These are phyloP conservation scores for Eucalyptus marginata DNA, from an alignment of 345 rosid genomes.

Conservation along the genomic window DNA sequence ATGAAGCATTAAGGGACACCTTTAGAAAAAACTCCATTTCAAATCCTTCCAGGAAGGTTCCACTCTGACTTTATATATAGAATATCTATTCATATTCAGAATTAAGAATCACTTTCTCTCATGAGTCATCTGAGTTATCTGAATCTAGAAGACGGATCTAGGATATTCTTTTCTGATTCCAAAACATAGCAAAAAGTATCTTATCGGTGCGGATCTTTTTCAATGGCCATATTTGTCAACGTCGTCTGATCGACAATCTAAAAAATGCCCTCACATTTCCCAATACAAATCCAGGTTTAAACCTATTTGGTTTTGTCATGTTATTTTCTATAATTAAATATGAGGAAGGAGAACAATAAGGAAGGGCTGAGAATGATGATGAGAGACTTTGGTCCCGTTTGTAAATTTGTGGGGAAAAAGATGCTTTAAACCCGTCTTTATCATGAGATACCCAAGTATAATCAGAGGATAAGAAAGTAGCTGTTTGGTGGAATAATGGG, in stretches of 20 bases:
- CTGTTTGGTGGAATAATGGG: background rate
- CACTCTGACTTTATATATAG: background rate
- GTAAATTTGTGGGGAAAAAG: background rate
- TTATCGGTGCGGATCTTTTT: background rate
- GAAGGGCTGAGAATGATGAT: background rate
- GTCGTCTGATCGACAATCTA: accelerated
- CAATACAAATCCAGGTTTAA: background rate
- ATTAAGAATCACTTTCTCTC: background rate
- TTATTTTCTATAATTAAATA: background rate
- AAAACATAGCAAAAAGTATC: background rate
- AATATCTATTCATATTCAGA: background rate
- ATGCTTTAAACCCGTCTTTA: background rate
- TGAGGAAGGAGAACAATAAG: background rate
- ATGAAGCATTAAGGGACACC: background rate
- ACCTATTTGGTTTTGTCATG: background rate
- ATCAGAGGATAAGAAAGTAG: background rate
- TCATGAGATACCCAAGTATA: background rate
- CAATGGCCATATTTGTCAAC: background rate
- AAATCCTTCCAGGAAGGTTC: background rate
- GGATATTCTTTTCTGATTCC: background rate
- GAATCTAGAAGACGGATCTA: background rate
- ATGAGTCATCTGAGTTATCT: background rate
- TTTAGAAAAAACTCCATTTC: background rate
- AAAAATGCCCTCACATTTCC: background rate
- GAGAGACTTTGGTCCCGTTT: background rate